phyloP scores from a whole-genome alignment of 225 moss, liverwort and hornwort genomes.

The Sphagnum tenellum region DNA sequence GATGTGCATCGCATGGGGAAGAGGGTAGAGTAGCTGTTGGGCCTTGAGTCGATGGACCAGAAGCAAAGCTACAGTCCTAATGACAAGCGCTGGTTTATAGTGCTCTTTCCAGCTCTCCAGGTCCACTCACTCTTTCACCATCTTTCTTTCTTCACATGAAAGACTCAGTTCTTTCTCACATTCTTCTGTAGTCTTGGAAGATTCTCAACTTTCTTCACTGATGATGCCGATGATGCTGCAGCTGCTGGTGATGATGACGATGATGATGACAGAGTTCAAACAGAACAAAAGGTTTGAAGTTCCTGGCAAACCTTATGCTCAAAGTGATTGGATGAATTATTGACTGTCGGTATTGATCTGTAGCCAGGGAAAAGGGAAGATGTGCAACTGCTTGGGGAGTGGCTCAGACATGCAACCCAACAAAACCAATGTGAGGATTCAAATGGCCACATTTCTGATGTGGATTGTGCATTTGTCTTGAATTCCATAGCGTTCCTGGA shows the following conservation, averaged over 20 bases:
- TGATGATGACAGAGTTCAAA: no score
- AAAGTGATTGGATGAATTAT: no score
- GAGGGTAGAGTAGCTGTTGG: slow-evolving; percentile 15
- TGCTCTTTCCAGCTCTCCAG: slow-evolving; percentile 45
- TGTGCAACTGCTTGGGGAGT: slow-evolving; percentile 76
- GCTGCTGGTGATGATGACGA: no score
- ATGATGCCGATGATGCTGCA: no score
- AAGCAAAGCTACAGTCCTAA: slow-evolving; percentile 9
- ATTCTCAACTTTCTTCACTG: no score
- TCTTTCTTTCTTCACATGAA: no score
- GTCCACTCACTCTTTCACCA: slow-evolving; percentile 5
- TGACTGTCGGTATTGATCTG: neutral
- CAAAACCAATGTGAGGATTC: slow-evolving; percentile 52
- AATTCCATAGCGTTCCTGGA: slow-evolving; percentile 85
- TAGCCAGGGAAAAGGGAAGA: slow-evolving; percentile 87
- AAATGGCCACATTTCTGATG: slow-evolving; percentile 54
- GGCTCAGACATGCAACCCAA: slow-evolving; percentile 61
- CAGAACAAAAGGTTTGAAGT: no score
- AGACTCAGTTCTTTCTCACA: no score
- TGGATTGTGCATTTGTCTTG: slow-evolving; percentile 63
- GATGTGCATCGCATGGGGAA: slow-evolving; percentile 7
- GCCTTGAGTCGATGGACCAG: slow-evolving; percentile 5
- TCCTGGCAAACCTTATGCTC: no score
- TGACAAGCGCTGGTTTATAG: slow-evolving; percentile 27
- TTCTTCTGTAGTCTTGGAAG: no score